Percentiles rank a stretch among this genome's conserved stretches.
Conservation (phyloP, 192 early-diverging fungal species). For the Backusella psychrophila region DNA sequence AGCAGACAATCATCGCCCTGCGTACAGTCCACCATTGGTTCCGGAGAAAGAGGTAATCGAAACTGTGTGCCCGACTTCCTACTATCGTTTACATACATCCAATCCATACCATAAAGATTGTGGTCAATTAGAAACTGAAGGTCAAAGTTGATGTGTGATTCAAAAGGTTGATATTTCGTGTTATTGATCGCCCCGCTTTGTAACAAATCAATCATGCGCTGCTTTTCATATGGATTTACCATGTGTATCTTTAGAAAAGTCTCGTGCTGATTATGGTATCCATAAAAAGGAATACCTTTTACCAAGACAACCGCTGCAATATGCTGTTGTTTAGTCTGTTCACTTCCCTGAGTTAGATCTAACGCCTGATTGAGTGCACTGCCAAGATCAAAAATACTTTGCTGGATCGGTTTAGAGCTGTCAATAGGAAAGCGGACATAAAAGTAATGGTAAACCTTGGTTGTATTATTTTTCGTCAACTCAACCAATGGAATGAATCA, state of each 20-base stretch:
- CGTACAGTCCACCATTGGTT: not conserved
- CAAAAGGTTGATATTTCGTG: constrained; percentile 66
- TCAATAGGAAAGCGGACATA: constrained; percentile 69
- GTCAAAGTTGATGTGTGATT: constrained; percentile 78
- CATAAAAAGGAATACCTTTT: constrained; percentile 87
- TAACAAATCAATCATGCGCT: constrained; percentile 63
- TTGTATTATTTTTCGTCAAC: not conserved
- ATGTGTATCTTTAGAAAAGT: constrained; percentile 79
- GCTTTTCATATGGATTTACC: constrained; percentile 57
- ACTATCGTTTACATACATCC: constrained; percentile 51
- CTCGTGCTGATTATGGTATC: constrained; percentile 67
- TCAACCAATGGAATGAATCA: constrained; percentile 12
- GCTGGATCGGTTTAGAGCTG: constrained; percentile 11
- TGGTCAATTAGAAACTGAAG: constrained; percentile 88
- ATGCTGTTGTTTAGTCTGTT: constrained; percentile 34
- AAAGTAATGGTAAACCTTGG: constrained; percentile 78
- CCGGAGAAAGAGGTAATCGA: constrained; percentile 12
- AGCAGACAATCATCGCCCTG: not conserved
- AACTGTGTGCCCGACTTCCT: constrained; percentile 9
- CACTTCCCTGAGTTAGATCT: constrained; percentile 41
- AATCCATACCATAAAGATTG: constrained; percentile 87
- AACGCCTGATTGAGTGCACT: constrained; percentile 70
- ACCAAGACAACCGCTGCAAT: constrained; percentile 71
- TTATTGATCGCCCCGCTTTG: constrained; percentile 73
- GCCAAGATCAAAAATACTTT: constrained; percentile 54